Evolutionary conservation across 345 rosid genomes (phyloP), one percentile per base, ranked within the genome.

Genomic region (Pugionium dolabratum): DNA sequence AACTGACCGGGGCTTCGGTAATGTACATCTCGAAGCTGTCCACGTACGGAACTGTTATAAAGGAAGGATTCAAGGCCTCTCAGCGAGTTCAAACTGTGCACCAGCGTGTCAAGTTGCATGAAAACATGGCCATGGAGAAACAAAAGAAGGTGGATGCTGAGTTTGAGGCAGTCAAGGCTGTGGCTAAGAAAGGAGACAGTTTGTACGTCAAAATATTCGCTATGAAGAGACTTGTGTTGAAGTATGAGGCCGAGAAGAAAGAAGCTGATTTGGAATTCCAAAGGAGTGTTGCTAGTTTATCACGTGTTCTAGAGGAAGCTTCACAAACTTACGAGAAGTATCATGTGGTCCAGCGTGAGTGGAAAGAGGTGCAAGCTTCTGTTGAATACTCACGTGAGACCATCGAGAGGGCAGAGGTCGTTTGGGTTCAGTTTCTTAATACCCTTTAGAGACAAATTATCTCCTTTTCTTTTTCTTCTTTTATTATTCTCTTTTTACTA

Each of bases 201-300:
- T 43, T 70, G 61, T 9, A 33, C 33, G 55, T 53, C 1, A 40
- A 53, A 9, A 70, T 70, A 51, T 61, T 52, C 2, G 74, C 48
- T 1, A 42, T 70, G 2, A 70, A 52, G 32, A 53, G 44, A 26
- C 26, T 39, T 2, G 1, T 70, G 9, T 11, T 28, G 40, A 29
- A 61, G 26, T 55, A 61, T 33, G 74, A 70, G 55, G 62, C 55
- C 7, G 67, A 70, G 54, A 70, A 61, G 5, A 37, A 4, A 7
- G 5, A 4, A 3, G 41, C 5, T 37, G 41, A 5, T 34, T 34
- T 5, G 5, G 5, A 34, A 0, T 60, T 70, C 8, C 32, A 70
- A 1, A 61, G 52, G 32, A 9, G 33, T 4, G 46, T 45, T 44
- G 32, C 0, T 32, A 61, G 34, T 43, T 46, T 70, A 7, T 50